Evolutionary conservation across 2,329 filamentous ascomycete genomes (phyloP).

Genomic region (Paecilomyces sp.): DNA sequence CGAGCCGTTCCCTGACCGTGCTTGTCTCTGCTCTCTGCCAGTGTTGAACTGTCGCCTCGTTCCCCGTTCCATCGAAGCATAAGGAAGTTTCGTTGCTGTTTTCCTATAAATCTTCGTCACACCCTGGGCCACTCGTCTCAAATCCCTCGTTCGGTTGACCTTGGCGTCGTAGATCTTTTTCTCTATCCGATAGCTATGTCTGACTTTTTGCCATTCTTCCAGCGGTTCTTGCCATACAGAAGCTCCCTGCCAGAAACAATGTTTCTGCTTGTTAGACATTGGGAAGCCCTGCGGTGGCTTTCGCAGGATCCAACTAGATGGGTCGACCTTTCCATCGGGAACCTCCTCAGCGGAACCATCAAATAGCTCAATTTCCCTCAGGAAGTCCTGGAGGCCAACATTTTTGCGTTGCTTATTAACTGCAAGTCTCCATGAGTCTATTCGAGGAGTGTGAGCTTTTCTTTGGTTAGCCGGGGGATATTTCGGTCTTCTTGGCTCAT

Average conservation of each 20-base stretch:
- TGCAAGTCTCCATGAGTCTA: constrained; percentile 33
- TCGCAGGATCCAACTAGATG: constrained; percentile 33
- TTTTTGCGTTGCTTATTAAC: constrained; percentile 27
- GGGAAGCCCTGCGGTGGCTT: constrained; percentile 32
- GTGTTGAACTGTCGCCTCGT: not conserved
- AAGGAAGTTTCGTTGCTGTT: constrained; percentile 4
- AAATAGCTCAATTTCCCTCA: constrained; percentile 24
- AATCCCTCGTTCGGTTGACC: constrained; percentile 23
- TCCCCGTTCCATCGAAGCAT: not conserved
- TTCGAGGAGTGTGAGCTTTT: constrained; percentile 17
- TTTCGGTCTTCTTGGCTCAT: constrained; percentile 15
- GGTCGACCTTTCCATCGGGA: constrained; percentile 31
- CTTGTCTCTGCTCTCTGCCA: constrained; percentile 1
- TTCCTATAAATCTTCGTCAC: constrained; percentile 7
- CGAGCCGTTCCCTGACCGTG: constrained; percentile 5
- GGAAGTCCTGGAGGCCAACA: constrained; percentile 19
- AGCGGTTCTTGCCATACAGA: constrained; percentile 33
- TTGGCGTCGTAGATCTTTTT: constrained; percentile 28
- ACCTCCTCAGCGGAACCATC: constrained; percentile 31
- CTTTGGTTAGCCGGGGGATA: constrained; percentile 13
- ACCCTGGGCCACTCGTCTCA: constrained; percentile 19
- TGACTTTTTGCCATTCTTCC: constrained; percentile 31
- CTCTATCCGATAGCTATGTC: constrained; percentile 27
- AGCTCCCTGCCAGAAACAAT: constrained; percentile 33
- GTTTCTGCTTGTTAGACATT: constrained; percentile 26